Conservation (phyloP, 2,329 filamentous ascomycete species). For the Raffaelea arxii region DNA sequence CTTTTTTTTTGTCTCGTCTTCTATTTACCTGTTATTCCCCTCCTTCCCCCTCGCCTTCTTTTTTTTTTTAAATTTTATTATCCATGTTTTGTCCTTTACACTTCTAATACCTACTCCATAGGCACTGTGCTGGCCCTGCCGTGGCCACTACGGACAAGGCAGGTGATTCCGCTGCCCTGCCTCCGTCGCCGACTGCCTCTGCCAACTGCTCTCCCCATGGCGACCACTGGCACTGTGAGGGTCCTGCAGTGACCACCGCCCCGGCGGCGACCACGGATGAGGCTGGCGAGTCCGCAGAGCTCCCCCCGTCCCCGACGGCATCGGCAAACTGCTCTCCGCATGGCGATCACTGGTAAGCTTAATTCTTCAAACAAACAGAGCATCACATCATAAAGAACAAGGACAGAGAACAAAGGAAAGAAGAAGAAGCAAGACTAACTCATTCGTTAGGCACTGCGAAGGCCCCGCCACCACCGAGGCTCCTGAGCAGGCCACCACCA, state of each 20-base stretch:
- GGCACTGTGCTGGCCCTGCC: constrained; percentile 5
- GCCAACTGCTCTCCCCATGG: constrained; percentile 25
- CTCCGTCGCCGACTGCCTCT: constrained; percentile 25
- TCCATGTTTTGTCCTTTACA: too few species aligned
- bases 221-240: constrained; percentile 26
- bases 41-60: too few species aligned
- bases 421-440: too few species aligned
- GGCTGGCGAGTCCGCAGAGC: too few species aligned
- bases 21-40: neutral
- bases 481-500: neutral
- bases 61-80: too few species aligned
- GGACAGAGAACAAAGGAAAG: too few species aligned
- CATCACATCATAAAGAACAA: too few species aligned
- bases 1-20: too few species aligned
- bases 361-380: too few species aligned
- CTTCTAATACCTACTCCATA: neutral
- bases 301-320: constrained; percentile 25
- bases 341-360: constrained; percentile 32
- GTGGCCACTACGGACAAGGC: neutral
- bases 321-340: constrained; percentile 25
- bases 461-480: constrained; percentile 3
- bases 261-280: neutral
- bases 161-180: constrained; percentile 13
- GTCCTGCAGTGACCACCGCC: constrained; percentile 5
- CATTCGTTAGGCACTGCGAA: too few species aligned